phyloP scores from a whole-genome alignment of 352 stramenopile genomes.

The Pelagophyceae sp. region DNA sequence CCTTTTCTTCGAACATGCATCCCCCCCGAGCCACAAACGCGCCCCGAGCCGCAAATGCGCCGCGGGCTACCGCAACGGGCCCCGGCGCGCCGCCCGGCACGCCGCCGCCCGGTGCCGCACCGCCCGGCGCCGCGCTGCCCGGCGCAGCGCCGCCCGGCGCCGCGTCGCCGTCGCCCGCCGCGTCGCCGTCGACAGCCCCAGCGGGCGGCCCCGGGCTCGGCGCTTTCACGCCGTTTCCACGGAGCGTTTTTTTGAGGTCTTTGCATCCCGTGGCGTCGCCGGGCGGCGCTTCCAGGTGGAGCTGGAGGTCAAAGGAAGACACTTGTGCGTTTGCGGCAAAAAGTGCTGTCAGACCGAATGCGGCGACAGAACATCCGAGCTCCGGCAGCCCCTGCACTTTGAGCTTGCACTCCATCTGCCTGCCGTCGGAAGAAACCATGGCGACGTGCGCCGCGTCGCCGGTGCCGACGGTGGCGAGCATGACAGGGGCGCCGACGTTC shows the following conservation, averaged over 20 bases:
- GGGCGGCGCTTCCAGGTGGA: not conserved
- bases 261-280: constrained; percentile 5
- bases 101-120: too few relatives aligned
- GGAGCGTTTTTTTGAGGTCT: too few relatives aligned
- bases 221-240: not conserved
- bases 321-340: constrained; percentile 8
- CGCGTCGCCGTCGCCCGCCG: not conserved
- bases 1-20: constrained; percentile 26
- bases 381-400: not conserved
- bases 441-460: not conserved
- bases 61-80: too few relatives aligned
- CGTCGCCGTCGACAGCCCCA: too few relatives aligned
- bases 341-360: constrained; percentile 15
- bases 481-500: constrained; percentile 27
- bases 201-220: too few relatives aligned
- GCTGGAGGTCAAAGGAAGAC: not conserved
- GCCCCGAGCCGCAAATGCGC: not conserved
- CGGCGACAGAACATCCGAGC: constrained; percentile 17
- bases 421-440: constrained; percentile 5
- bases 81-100: too few relatives aligned
- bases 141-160: not conserved
- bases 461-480: not conserved
- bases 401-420: constrained; percentile 18
- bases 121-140: not conserved
- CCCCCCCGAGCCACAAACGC: constrained; percentile 8